Evolutionary conservation across 257 asterid genomes (phyloP).

Genomic region (Marsdenia floribunda): DNA sequence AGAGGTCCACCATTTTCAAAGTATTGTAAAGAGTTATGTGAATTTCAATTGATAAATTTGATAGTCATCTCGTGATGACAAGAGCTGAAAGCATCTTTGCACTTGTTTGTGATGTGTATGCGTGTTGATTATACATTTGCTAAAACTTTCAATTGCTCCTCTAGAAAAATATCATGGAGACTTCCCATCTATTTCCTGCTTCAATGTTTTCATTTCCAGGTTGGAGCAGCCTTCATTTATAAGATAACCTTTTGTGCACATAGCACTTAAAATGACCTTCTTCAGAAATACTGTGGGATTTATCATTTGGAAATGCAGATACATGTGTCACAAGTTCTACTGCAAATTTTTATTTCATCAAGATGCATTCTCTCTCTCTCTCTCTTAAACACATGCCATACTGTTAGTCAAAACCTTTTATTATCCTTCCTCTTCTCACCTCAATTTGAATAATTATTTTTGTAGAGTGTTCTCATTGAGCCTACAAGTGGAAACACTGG

Average conservation of each 20-base stretch:
- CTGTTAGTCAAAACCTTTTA: no score
- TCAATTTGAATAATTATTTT: neutral
- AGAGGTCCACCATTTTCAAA: neutral
- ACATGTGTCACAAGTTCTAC: neutral
- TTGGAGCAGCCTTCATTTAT: neutral
- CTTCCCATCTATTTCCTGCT: neutral
- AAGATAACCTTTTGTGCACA: neutral
- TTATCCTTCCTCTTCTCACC: neutral
- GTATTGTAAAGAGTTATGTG: no score
- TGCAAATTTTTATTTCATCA: neutral
- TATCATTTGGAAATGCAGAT: neutral
- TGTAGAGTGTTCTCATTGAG: conserved; percentile 6
- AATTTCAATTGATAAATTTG: neutral
- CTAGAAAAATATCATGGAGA: no score
- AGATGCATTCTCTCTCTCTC: neutral
- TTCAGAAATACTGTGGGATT: neutral
- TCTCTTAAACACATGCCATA: no score
- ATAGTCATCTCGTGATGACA: neutral
- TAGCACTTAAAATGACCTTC: neutral
- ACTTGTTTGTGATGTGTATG: neutral
- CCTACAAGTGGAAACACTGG: no score
- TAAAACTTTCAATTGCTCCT: no score
- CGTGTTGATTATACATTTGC: neutral
- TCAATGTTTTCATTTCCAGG: neutral
- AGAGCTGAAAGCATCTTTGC: neutral